Conservation (phyloP, 2,329 filamentous ascomycete genomes). For the Alternaria dauci region DNA sequence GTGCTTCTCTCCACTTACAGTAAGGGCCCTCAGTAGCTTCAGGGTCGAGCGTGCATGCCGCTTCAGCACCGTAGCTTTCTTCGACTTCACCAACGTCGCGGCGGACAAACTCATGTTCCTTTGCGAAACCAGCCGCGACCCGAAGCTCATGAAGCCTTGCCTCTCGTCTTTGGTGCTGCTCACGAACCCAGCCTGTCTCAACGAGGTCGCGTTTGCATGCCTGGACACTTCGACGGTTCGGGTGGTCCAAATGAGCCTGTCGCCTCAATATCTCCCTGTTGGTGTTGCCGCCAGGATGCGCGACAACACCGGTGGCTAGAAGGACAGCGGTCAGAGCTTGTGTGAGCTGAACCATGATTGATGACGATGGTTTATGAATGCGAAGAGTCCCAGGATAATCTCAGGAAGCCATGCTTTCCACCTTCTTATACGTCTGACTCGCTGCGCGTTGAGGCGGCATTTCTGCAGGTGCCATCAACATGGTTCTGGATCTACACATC, state of each 20-base stretch:
- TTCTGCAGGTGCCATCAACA: constrained; percentile 20
- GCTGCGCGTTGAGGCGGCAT: constrained; percentile 12
- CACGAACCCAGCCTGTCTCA: constrained; percentile 43
- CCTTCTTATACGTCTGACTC: constrained; percentile 35
- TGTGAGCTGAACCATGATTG: constrained; percentile 40
- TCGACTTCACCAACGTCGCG: constrained; percentile 40
- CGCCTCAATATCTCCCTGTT: constrained; percentile 43
- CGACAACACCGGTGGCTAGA: constrained; percentile 38
- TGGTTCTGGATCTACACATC: constrained; percentile 23
- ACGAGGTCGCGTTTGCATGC: constrained; percentile 45
- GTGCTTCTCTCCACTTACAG: constrained; percentile 30
- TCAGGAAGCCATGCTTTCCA: background rate
- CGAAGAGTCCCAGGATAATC: constrained; percentile 2
- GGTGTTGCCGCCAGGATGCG: constrained; percentile 53
- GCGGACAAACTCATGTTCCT: constrained; percentile 39
- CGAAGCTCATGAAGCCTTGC: constrained; percentile 48
- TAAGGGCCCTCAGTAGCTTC: constrained; percentile 48
- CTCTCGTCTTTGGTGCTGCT: constrained; percentile 51
- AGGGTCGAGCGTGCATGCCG: constrained; percentile 46
- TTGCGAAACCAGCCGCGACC: constrained; percentile 48
- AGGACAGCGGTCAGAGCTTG: constrained; percentile 35
- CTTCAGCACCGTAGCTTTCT: constrained; percentile 35
- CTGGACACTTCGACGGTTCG: constrained; percentile 49
- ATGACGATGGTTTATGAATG: background rate
- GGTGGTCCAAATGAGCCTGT: constrained; percentile 48